Evolutionary conservation across 2,329 filamentous ascomycete genomes (phyloP).

Genomic region (Penicillium sp.): DNA sequence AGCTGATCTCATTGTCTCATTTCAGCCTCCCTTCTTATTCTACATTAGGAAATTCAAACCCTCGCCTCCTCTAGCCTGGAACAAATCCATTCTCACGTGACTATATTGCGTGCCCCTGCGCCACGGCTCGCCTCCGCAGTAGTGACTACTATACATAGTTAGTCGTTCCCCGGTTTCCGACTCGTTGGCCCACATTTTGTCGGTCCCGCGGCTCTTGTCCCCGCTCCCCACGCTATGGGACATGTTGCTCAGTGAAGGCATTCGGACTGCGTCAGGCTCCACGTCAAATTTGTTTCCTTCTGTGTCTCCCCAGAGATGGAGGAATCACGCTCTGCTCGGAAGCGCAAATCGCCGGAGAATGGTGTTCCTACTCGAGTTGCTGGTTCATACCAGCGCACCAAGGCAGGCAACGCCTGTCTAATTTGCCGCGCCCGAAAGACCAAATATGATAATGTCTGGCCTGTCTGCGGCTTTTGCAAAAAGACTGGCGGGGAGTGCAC

Average conservation of each 20-base stretch:
- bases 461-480: slow-evolving; percentile 1
- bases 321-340: neutral
- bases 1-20: too few relatives aligned
- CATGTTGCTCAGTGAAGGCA: neutral
- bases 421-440: neutral
- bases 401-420: neutral
- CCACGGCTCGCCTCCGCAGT: too few relatives aligned
- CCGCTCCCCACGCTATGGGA: neutral
- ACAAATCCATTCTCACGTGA: too few relatives aligned
- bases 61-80: too few relatives aligned
- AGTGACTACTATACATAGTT: too few relatives aligned
- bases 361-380: neutral
- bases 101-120: too few relatives aligned
- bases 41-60: too few relatives aligned
- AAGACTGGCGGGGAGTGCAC: neutral
- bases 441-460: slow-evolving; percentile 3
- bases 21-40: too few relatives aligned
- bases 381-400: slow-evolving; percentile 1
- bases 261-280: neutral
- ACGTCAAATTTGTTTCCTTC: neutral
- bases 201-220: too few relatives aligned
- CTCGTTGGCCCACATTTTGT: neutral
- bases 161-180: too few relatives aligned
- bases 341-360: neutral
- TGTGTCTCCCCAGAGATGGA: neutral